Conservation (phyloP, 768 basidiomycete species). For the Pleurotus pulmonarius region DNA sequence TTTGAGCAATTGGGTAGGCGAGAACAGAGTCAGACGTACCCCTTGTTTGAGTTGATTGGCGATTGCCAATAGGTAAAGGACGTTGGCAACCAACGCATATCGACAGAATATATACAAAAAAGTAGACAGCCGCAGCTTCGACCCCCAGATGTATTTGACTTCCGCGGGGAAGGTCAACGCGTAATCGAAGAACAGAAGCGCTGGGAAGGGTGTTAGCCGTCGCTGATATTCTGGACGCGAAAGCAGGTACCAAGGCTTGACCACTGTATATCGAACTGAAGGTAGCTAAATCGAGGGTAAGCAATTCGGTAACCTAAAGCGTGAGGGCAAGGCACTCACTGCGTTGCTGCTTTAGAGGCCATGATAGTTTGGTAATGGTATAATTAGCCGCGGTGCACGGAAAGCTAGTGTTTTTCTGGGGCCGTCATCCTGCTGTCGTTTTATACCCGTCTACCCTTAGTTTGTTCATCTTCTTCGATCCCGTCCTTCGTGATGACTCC, state of each 20-base stretch:
- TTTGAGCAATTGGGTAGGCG: neutral
- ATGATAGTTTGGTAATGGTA: neutral
- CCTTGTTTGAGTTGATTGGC: constrained; percentile 14
- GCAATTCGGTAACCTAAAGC: neutral
- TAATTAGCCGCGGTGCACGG: too few relatives aligned
- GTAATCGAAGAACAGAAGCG: constrained; percentile 29
- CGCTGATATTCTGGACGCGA: neutral
- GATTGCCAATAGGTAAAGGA: constrained; percentile 27
- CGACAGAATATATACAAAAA: constrained; percentile 28
- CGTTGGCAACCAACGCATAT: constrained; percentile 29
- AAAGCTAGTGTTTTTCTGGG: too few relatives aligned
- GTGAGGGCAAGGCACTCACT: neutral
- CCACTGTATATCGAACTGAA: constrained; percentile 18
- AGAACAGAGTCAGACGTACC: constrained; percentile 9
- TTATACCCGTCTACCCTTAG: too few relatives aligned
- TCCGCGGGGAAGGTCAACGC: constrained; percentile 26
- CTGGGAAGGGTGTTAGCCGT: constrained; percentile 8
- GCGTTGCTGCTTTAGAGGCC: neutral
- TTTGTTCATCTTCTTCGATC: too few relatives aligned
- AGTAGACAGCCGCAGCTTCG: constrained; percentile 22
- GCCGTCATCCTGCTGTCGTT: too few relatives aligned
- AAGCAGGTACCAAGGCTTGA: constrained; percentile 16
- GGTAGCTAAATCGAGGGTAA: constrained; percentile 9
- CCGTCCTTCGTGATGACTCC: too few relatives aligned
- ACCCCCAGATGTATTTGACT: constrained; percentile 27